phyloP scores from a whole-genome alignment of 1,284 basidiomycete species.

The Pseudozyma sp. region DNA sequence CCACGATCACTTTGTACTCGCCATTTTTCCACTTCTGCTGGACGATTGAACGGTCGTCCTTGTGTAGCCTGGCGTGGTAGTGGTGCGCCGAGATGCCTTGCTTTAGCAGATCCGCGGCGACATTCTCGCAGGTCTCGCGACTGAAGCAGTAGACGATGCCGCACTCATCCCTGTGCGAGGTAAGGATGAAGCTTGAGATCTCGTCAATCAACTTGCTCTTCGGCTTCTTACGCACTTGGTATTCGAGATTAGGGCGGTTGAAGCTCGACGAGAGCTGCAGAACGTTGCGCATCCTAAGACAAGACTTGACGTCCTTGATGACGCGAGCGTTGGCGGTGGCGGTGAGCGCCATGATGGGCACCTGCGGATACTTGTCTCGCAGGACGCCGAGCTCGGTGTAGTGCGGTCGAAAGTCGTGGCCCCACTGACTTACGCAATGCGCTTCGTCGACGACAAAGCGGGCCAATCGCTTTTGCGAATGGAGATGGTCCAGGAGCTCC shows the following conservation, averaged over 20 bases:
- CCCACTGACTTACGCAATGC: constrained; percentile 88
- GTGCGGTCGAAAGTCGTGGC: constrained; percentile 79
- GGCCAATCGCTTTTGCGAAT: constrained; percentile 76
- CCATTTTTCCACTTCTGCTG: constrained; percentile 83
- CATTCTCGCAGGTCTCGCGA: constrained; percentile 80
- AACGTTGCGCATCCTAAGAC: constrained; percentile 75
- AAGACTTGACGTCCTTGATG: constrained; percentile 80
- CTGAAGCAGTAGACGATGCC: constrained; percentile 90
- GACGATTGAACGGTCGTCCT: constrained; percentile 76
- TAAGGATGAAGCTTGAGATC: constrained; percentile 80
- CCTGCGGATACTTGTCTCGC: constrained; percentile 78
- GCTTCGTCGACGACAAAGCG: constrained; percentile 97
- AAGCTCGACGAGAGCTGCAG: constrained; percentile 78
- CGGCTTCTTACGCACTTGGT: constrained; percentile 75
- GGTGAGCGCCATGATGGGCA: constrained; percentile 95
- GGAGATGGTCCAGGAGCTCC: constrained; percentile 76
- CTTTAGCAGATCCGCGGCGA: constrained; percentile 77
- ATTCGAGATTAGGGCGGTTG: constrained; percentile 89
- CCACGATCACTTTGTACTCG: constrained; percentile 84
- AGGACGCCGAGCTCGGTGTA: constrained; percentile 75
- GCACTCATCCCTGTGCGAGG: constrained; percentile 75
- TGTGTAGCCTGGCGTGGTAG: constrained; percentile 85
- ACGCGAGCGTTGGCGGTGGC: constrained; percentile 88
- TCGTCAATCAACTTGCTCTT: constrained; percentile 73
- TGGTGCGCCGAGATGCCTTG: constrained; percentile 78